Base-by-base conservation (phyloP, 495 filamentous ascomycete genomes). In the Ramalina intermedia region DNA sequence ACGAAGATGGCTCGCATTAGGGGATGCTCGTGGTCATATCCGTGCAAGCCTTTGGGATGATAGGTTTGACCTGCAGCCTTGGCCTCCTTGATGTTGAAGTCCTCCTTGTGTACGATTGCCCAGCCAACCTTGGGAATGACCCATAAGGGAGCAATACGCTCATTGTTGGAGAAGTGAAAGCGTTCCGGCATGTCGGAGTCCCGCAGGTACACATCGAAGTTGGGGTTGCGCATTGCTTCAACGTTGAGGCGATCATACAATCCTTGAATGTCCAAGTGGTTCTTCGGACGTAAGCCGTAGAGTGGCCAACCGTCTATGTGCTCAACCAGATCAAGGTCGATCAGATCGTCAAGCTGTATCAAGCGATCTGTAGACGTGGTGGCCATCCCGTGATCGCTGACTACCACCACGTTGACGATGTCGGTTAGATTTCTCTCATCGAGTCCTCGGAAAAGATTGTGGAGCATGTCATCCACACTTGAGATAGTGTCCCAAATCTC, bases 331-430 rank as follows among this genome's bases (percentile, higher is more conserved):
- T 63, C 62, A 0, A 82, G 66, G 55, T 94, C 84, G 27, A 96
- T 72, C 3, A 94, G 57, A 59, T 96, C 87, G 52, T 99, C 91
- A n/a, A 96, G 67, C 61, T 96, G 91, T 21, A 99, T 75, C 37
- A 95, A 67, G n/a, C 90, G 78, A 16, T 79, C 71, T 0, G 73
- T 77, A 35, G 85, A 81, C 0, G 91, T 96, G 1, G 85, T 90
- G 4, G 90, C 90, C 91, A 99, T 99, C 18, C 91, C 91, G 57
- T 99, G 91, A 63, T 99, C 91, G 11, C 87, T 94, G 14, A 99
- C 89, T n/a, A 99, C 75, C 33, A 99, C 78, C n/a, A 99, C 74
- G 54, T 99, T 99, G 57, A 96, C 84, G 41, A 96, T 80, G 9
- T 81, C 61, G 0, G 88, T 94, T 14, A 96, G 69, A 57, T 96